phyloP scores from a whole-genome alignment of 1,284 basidiomycete species.

The Heterobasidion occidentale region DNA sequence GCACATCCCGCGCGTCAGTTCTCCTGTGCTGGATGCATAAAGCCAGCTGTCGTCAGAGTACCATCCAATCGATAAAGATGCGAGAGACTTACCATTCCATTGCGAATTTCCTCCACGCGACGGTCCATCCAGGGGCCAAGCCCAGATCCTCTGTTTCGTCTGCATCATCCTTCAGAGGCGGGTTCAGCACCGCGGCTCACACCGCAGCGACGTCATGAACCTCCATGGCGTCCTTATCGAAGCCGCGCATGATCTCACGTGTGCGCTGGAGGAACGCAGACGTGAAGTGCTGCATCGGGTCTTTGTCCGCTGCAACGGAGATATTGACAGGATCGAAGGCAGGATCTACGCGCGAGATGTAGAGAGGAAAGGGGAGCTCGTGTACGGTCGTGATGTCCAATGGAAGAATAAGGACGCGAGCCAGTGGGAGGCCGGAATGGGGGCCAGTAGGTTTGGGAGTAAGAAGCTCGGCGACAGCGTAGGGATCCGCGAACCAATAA shows the following conservation, averaged over 20 bases:
- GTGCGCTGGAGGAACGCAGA: constrained; percentile 73
- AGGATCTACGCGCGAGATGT: constrained; percentile 47
- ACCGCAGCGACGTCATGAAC: constrained; percentile 78
- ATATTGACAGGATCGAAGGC: constrained; percentile 42
- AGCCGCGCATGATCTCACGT: constrained; percentile 60
- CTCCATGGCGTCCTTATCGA: constrained; percentile 79
- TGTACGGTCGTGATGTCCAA: constrained; percentile 80
- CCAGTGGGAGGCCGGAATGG: constrained; percentile 40
- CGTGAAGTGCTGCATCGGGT: constrained; percentile 66
- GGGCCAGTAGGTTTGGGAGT: constrained; percentile 25
- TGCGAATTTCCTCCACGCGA: constrained; percentile 46
- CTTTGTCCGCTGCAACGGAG: constrained; percentile 34
- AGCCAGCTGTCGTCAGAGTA: background rate
- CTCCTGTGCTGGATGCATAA: constrained; percentile 27
- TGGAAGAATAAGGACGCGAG: constrained; percentile 66
- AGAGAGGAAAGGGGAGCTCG: constrained; percentile 64
- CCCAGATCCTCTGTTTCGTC: constrained; percentile 16
- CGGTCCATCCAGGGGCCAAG: constrained; percentile 44
- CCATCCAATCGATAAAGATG: background rate
- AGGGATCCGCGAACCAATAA: constrained; percentile 94
- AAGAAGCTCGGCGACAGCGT: constrained; percentile 66
- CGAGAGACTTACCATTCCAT: constrained; percentile 50
- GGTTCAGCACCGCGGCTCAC: constrained; percentile 72
- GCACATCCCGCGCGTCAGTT: constrained; percentile 68
- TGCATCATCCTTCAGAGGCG: constrained; percentile 30